These are phyloP conservation scores for Paracorniculantispora psalliotae DNA, from an alignment of 2,329 filamentous ascomycete species.

Conservation along the genomic window DNA sequence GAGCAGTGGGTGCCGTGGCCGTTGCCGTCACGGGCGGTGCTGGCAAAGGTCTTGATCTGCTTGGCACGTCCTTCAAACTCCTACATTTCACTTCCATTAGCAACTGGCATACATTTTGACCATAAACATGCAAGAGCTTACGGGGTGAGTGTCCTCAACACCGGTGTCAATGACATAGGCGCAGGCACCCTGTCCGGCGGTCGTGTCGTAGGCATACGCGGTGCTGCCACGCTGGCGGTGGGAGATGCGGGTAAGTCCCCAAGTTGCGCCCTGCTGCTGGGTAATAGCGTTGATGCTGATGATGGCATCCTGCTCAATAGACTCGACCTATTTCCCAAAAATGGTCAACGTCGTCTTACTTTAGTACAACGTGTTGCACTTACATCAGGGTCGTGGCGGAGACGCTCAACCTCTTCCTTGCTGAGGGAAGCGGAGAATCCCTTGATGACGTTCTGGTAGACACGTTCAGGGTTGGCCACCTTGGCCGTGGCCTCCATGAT, in stretches of 20 bases:
- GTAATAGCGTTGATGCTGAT: constrained; percentile 23
- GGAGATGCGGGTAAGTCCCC: constrained; percentile 33
- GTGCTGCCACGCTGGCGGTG: constrained; percentile 21
- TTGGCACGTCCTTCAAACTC: constrained; percentile 25
- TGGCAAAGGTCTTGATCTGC: constrained; percentile 16
- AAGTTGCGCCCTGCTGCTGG: constrained; percentile 31
- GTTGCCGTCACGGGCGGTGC: constrained; percentile 21
- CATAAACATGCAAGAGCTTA: constrained; percentile 19
- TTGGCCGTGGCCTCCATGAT: constrained; percentile 7
- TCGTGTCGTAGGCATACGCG: constrained; percentile 30
- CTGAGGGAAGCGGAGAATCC: constrained; percentile 21
- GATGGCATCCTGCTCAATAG: constrained; percentile 32
- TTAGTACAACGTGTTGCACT: background rate
- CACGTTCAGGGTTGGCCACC: constrained; percentile 19
- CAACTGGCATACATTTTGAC: background rate
- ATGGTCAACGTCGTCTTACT: background rate
- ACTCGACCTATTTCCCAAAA: constrained; percentile 23
- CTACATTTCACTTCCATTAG: background rate
- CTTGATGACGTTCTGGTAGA: constrained; percentile 19
- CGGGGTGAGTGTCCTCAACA: constrained; percentile 29
- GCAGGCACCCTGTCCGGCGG: constrained; percentile 31
- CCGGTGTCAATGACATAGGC: constrained; percentile 41
- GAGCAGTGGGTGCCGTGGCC: constrained; percentile 34
- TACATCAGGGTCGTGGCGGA: constrained; percentile 20
- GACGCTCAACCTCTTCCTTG: constrained; percentile 16